Percentiles rank a stretch among this genome's conserved stretches.
Evolutionary conservation across 2,329 filamentous ascomycete species (phyloP).

Genomic region (Cercospora sp.): DNA sequence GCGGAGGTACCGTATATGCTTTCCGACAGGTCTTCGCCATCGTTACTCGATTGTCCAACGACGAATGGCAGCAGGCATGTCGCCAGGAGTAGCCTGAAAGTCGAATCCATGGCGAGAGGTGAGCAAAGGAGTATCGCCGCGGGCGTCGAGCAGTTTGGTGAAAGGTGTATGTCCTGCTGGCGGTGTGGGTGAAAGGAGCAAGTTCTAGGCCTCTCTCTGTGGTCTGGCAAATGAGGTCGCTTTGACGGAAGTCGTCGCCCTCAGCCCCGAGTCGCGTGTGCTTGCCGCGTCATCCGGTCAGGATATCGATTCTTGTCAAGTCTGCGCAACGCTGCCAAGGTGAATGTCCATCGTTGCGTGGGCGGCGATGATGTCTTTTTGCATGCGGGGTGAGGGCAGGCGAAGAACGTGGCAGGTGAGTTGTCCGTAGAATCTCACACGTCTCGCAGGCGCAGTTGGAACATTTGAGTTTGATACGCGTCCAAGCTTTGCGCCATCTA

Average conservation of each 20-base stretch:
- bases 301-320: not conserved
- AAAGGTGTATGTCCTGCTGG: not conserved
- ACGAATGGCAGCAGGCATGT: not conserved
- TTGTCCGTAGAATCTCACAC: not conserved
- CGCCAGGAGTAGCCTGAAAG: not conserved
- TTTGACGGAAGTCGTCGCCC: not conserved
- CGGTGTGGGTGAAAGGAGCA: not conserved
- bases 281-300: constrained; percentile 5
- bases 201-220: not conserved
- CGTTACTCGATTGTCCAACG: not conserved
- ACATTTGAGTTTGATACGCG: not conserved
- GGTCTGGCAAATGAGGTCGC: constrained; percentile 5
- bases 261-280: constrained; percentile 1
- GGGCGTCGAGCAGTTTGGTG: not conserved
- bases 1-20: constrained; percentile 6
- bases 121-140: not conserved
- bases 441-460: not conserved
- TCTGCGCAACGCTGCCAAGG: not conserved
- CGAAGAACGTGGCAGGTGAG: not conserved
- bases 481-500: not conserved
- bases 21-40: not conserved
- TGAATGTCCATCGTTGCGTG: not conserved
- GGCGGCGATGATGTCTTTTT: not conserved
- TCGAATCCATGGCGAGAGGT: not conserved
- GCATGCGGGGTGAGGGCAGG: not conserved